A percentile compares a stretch with the other conserved stretches of the same genome.
Evolutionary conservation across 257 asterid species (phyloP).

Genomic region (Buddleja alternifolia): DNA sequence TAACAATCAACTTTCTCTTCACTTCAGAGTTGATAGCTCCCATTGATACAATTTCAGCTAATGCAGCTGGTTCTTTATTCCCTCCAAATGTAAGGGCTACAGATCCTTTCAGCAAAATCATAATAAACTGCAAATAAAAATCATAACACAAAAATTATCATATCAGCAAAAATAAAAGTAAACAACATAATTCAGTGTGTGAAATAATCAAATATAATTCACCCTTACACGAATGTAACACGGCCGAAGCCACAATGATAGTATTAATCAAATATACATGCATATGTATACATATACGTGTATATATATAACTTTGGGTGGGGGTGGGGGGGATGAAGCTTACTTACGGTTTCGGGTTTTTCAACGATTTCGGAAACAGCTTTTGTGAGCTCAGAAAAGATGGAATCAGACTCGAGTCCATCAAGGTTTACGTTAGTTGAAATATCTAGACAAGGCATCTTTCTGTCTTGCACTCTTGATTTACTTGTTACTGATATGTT

Average conservation of each 20-base stretch:
- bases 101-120: constrained; percentile 79
- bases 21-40: constrained; percentile 55
- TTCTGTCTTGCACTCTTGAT: not conserved
- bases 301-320: too few species aligned
- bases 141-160: too few species aligned
- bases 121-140: constrained; percentile 69
- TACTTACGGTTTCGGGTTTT: constrained; percentile 44
- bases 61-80: constrained; percentile 78
- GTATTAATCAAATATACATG: too few species aligned
- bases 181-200: too few species aligned
- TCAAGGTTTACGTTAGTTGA: constrained; percentile 53
- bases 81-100: constrained; percentile 72
- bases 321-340: too few species aligned
- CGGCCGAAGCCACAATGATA: too few species aligned
- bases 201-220: too few species aligned
- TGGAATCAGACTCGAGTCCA: constrained; percentile 36
- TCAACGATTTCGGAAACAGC: constrained; percentile 50
- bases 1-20: constrained; percentile 58
- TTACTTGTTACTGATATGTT: not conserved
- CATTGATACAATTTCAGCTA: constrained; percentile 74
- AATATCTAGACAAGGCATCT: constrained; percentile 62
- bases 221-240: too few species aligned
- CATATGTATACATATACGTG: too few species aligned
- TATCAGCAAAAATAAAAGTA: too few species aligned
- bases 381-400: constrained; percentile 46